These are phyloP conservation scores for Cotoneaster glaucophyllus DNA, from an alignment of 306 rosid genomes.

Conservation along the genomic window DNA sequence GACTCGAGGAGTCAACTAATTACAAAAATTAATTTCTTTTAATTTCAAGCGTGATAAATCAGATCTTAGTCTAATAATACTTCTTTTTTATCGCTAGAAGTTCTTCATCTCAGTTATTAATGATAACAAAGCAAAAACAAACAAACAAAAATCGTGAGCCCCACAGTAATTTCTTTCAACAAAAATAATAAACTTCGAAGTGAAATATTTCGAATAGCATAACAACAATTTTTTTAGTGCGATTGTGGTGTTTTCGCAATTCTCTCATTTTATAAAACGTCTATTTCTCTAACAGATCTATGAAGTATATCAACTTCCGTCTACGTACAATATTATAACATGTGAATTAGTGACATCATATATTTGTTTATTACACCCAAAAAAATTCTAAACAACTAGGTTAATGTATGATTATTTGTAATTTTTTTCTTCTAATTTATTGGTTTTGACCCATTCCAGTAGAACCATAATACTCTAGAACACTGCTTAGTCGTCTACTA, in stretches of 20 bases:
- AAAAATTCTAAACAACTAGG: neutral
- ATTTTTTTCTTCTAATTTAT: neutral
- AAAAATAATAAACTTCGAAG: no score
- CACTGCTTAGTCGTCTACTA: neutral
- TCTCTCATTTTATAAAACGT: neutral
- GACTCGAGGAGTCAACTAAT: neutral
- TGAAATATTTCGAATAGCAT: neutral
- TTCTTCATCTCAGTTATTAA: neutral
- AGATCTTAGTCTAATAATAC: no score
- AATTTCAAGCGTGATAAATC: neutral
- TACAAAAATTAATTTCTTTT: neutral
- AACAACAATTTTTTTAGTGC: neutral
- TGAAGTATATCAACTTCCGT: no score
- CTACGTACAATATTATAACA: no score
- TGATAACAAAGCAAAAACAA: neutral
- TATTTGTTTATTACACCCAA: neutral
- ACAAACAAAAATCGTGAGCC: neutral
- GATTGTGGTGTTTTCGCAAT: neutral
- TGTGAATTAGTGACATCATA: neutral
- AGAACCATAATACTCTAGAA: constrained; percentile 8
- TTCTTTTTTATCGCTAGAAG: neutral
- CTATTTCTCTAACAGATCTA: no score
- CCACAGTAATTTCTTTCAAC: no score
- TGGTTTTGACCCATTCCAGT: constrained; percentile 1
- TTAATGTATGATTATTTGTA: neutral